Evolutionary conservation across 1,284 basidiomycete species (phyloP), one percentile per base, ranked within the genome.

Genomic region (Cryptococcus maquisensis): DNA sequence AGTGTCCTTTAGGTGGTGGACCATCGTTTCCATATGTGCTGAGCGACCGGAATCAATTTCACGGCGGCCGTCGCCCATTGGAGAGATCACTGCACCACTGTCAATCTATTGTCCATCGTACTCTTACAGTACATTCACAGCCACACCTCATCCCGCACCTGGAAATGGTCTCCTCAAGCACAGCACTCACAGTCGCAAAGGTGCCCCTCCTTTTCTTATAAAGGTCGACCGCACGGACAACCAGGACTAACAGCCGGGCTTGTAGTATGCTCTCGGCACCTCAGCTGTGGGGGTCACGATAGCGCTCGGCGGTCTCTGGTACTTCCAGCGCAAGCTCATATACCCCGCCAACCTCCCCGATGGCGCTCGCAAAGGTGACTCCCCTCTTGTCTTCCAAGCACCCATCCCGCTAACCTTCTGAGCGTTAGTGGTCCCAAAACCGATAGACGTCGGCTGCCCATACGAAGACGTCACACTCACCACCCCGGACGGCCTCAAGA

Each of bases 341-440:
- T 95, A 95, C 70, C 92, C 91, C 0, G 85, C 89, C 24, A 84
- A 86, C n/a, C 86, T 87, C 63, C 90, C 90, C 12, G 81, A 84
- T 21, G 90, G 89, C 4, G 90, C 90, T n/a, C 79, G 90, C 36
- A 84, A 79, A 63, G 81, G 89, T 88, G 54, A 53, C 78, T 68
- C n/a, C n/a, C n/a, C n/a, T 36, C 18, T 12, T 26, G 21, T 32
- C 20, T 18, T 26, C 6, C 21, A n/a, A n/a, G n/a, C n/a, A n/a
- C n/a, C n/a, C n/a, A n/a, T n/a, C 37, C 21, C 47, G 36, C 23
- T 52, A 43, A 26, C 54, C 40, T 24, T 35, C 16, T 50, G 28
- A 45, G 47, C 6, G 12, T 37, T 66, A 88, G 87, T 86, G 3
- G 90, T 95, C 0, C 81, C 85, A 0, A 76, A 73, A 0, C 92